These are phyloP conservation scores for Verticillium nonalfalfae DNA, from an alignment of 2,329 filamentous ascomycete species.

Conservation along the genomic window DNA sequence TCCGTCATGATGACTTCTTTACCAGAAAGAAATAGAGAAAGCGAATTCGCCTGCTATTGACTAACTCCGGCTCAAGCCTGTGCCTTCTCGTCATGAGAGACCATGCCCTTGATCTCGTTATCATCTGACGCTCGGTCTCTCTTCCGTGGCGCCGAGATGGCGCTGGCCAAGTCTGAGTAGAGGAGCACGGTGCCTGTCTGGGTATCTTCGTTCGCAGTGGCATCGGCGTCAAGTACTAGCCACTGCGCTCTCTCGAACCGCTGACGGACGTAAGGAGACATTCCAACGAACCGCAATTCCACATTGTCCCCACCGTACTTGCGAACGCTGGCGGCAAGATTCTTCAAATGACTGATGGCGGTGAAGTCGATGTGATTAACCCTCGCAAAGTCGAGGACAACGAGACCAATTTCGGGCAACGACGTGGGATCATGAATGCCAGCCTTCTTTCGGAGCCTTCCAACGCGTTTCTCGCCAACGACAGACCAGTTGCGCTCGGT, in stretches of 20 bases:
- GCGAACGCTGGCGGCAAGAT: conserved; percentile 39
- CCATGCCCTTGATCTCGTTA: background rate
- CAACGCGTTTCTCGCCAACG: conserved; percentile 38
- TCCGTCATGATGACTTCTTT: too few relatives aligned
- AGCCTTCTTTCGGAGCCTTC: conserved; percentile 32
- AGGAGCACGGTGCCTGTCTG: background rate
- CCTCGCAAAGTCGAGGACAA: conserved; percentile 45
- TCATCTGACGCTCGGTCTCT: background rate
- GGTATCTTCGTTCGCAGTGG: background rate
- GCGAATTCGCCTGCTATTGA: too few relatives aligned
- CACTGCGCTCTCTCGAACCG: conserved; percentile 31
- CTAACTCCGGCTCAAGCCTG: background rate
- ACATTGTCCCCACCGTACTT: conserved; percentile 40
- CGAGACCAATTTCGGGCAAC: conserved; percentile 32
- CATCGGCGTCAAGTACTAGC: conserved; percentile 7
- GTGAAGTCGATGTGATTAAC: conserved; percentile 49
- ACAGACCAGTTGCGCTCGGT: conserved; percentile 48
- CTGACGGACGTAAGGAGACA: conserved; percentile 33
- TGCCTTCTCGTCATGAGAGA: background rate
- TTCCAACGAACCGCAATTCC: conserved; percentile 40
- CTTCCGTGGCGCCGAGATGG: background rate
- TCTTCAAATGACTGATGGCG: conserved; percentile 39
- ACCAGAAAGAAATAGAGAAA: too few relatives aligned
- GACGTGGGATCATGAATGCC: conserved; percentile 24
- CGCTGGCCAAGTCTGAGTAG: background rate